Base-by-base conservation (phyloP, 2,329 filamentous ascomycete genomes). In the Fusarium nisikadoi region DNA sequence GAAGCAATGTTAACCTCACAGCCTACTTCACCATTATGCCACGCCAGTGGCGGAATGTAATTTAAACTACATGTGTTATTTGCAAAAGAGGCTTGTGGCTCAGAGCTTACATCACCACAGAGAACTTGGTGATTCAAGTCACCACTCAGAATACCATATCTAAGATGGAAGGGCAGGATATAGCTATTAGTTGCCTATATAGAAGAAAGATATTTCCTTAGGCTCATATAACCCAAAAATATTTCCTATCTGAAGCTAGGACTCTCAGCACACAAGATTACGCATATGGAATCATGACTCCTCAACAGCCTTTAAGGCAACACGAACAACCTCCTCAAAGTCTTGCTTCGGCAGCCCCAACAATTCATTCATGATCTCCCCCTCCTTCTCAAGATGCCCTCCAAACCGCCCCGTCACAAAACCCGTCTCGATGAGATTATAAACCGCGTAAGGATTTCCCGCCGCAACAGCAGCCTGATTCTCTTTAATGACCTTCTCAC, bases 381-480 rank as follows among this genome's bases (percentile, higher is more conserved):
- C 62, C 4, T 65, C 62, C 42, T 65, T 65, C 12, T 65, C 62
- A n/a, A 65, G 16, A 25, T 65, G 62, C 0, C 60, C 25, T 3
- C 62, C 62, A 23, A 57, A 65, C 1, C 31, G 41, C 1, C 62
- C 62, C 5, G 60, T 65, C 1, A 65, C 60, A 12, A 65, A 65
- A 1, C 62, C 62, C 2, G 62, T 65, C 9, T 65, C 62, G 3
- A 65, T 65, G 8, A 65, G 9, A 19, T 38, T 2, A 10, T 65
- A 65, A 1, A 38, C 6, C 4, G 62, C 47, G 11, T 65, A 57
- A n/a, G 25, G 5, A 6, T 65, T 4, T 3, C 62, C 62, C 1
- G 29, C 47, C 2, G 6, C 42, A 0, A 33, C 62, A 0, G 49
- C 42, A 23, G 49, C 36, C 35, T 65, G 62, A 3, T 33, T 23